phyloP scores from a whole-genome alignment of 140 eudicot genomes.

The Flaveria floridana region DNA sequence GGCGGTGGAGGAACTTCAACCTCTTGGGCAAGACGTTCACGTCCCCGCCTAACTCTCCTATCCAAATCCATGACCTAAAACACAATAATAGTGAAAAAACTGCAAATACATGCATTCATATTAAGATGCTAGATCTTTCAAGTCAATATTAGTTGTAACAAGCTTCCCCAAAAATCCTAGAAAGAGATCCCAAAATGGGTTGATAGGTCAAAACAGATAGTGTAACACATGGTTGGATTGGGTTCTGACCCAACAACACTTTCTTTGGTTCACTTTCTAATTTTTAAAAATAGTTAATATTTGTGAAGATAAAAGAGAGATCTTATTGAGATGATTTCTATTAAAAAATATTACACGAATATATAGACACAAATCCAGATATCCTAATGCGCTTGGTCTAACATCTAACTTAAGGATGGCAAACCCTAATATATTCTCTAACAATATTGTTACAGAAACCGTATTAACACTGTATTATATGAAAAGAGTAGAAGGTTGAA shows the following conservation, averaged over 20 bases:
- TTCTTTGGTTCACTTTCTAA: no score
- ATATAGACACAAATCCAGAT: no score
- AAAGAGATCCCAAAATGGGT: not conserved
- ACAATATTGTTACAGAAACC: not conserved
- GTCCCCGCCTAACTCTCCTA: constrained; percentile 88
- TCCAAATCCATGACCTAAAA: constrained; percentile 84
- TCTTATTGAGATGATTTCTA: not conserved
- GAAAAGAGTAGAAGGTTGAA: not conserved
- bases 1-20: constrained; percentile 77
- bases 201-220: not conserved
- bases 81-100: not conserved
- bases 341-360: no score
- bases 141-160: not conserved
- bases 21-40: constrained; percentile 91
- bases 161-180: not conserved
- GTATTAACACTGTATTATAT: not conserved
- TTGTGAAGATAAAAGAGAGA: not conserved
- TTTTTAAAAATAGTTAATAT: no score
- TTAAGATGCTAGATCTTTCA: constrained; percentile 1
- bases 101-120: constrained; percentile 13
- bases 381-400: no score
- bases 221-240: not conserved
- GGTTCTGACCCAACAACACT: not conserved
- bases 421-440: no score
- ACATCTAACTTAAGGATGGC: no score